Base-by-base conservation (phyloP, 1,139 yeast species). In the Kurtzmaniella quercitrusa region DNA sequence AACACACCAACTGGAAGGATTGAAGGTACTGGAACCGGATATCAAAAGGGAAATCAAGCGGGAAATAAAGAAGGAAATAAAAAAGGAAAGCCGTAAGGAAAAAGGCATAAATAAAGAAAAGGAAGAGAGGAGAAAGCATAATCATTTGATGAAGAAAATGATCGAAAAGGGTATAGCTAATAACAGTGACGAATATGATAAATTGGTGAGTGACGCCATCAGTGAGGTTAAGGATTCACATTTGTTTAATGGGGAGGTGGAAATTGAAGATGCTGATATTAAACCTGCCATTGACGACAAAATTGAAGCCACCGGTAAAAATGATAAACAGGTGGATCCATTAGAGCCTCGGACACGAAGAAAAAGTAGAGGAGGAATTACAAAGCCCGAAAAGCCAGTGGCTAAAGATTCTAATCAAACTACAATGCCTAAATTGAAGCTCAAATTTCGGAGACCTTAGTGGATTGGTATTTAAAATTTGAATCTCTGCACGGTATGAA, bases 191-290 rank as follows among this genome's bases (percentile, higher is more conserved):
- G 66, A 63, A n/a, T 65, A 55, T 46, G 58, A 62, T 29, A 49
- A 52, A 34, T 48, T 65, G 40, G 41, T 65, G 3, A 52, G 53
- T 21, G 65, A 63, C 4, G 59, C 62, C 8, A 58, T 52, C 37
- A 51, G 53, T 39, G 62, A 62, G 1, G 55, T 63, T 2, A 41
- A 45, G 8, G 58, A 61, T 43, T 52, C 65, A 6, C 68, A 64
- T 46, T 52, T 63, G 11, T 62, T 65, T 45, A 62, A 58, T 16
- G 63, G 60, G 37, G 68, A 64, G 41, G 59, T 55, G 8, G 64
- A 62, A n/a, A 61, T 51, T 16, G 57, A 52, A 7, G 56, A 19
- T 21, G 8, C 39, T 16, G 29, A 39, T 16, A 14, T 29, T 25
- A 19, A 15, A 27, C n/a, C 31, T 27, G 31, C 31, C 14, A 27